A percentile compares a stretch with the other conserved stretches of the same genome.
Evolutionary conservation across 2,329 filamentous ascomycete genomes (phyloP).

Genomic region (Aureobasidium sp.): DNA sequence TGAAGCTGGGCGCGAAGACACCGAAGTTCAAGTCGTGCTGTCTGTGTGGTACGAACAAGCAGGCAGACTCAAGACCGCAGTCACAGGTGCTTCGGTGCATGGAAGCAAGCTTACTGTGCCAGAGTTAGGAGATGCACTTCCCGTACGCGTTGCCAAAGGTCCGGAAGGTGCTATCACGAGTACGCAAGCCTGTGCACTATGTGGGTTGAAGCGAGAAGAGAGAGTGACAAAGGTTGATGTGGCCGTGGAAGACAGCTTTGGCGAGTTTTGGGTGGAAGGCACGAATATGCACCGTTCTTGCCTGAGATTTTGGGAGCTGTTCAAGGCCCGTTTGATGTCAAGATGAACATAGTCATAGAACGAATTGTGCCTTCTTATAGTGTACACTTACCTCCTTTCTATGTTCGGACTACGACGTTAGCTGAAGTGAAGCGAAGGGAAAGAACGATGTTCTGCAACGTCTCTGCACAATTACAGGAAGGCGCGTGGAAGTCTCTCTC

Average conservation of each 20-base stretch:
- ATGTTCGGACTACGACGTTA: no score
- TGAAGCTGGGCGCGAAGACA: slow-evolving; percentile 73
- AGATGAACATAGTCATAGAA: slow-evolving; percentile 35
- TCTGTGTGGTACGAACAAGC: slow-evolving; percentile 67
- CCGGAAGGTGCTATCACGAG: slow-evolving; percentile 63
- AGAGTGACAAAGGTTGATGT: slow-evolving; percentile 67
- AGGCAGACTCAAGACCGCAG: slow-evolving; percentile 63
- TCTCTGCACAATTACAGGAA: no score
- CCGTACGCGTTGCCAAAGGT: slow-evolving; percentile 54
- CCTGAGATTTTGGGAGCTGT: slow-evolving; percentile 74
- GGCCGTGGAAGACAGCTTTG: slow-evolving; percentile 80
- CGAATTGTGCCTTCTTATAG: no score
- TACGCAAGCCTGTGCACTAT: slow-evolving; percentile 69
- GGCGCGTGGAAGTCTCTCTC: no score
- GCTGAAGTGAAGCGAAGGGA: not conserved
- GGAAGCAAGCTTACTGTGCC: slow-evolving; percentile 41
- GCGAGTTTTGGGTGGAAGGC: slow-evolving; percentile 88
- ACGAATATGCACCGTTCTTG: slow-evolving; percentile 49
- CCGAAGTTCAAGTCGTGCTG: slow-evolving; percentile 72
- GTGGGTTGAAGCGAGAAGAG: slow-evolving; percentile 82
- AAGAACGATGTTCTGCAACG: no score
- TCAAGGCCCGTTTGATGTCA: slow-evolving; percentile 61
- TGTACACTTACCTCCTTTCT: no score
- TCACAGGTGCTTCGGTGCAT: slow-evolving; percentile 54
- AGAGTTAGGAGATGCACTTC: slow-evolving; percentile 61